Evolutionary conservation across 1,139 yeast genomes (phyloP), one percentile per base, ranked within the genome.

Genomic region (Kodamaea suecica): DNA sequence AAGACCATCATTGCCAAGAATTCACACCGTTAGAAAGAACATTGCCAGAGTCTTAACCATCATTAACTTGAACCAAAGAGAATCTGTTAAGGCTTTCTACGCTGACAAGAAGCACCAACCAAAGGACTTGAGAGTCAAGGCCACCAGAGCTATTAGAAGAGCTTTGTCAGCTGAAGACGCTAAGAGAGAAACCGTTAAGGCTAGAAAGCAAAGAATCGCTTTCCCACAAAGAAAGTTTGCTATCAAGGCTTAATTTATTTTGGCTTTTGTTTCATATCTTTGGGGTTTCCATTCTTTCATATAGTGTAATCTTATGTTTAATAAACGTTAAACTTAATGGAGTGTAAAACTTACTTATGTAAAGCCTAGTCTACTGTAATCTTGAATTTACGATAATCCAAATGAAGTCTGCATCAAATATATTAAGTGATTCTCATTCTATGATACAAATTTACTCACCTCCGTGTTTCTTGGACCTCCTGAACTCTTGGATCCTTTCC

Each of bases 81-180:
- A 84, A 55, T 82, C 84, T 59, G 96, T 87, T 68, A 86, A 86
- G 73, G 95, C 84, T 66, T 84, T 85, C 80, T 90, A 88, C 92
- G 79, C 80, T 57, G 95, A 90, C 75, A 88, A 88, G 83, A 90
- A 88, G 78, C 85, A 81, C 82, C 79, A 82, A 70, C 98, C 98
- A 78, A 90, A 90, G 80, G 97, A 90, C 71, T 82, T 92, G 76
- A 92, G 97, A 79, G 95, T 87, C 63, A 92, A 92, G 90, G 86
- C 92, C 84, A 92, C 98, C 75, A 92, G 97, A 83, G 97, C 98
- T 72, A 76, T 92, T 73, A 90, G 98, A 85, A 87, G 97, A 81
- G 80, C 82, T 70, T 81, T 92, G 69, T 81, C 97, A 70, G 78
- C 84, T 67, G 72, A 73, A 72, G 97, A 92, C 77, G 81, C 85